Evolutionary conservation across 2,329 filamentous ascomycete species (phyloP).

Genomic region (Aspergillus pseudotamarii): DNA sequence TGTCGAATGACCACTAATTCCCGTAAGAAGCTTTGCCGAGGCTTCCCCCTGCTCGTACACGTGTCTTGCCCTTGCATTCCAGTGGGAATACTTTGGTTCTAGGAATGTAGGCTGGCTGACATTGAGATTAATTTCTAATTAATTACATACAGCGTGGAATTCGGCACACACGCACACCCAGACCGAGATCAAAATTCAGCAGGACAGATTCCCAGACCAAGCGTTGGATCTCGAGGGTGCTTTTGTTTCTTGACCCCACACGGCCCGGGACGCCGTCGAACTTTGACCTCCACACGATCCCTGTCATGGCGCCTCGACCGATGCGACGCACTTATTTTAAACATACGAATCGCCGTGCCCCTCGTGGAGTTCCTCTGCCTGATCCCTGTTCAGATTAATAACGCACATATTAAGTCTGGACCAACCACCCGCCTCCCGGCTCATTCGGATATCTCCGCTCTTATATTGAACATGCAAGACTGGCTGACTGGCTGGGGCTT

Average conservation of each 20-base stretch:
- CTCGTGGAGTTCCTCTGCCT: background rate
- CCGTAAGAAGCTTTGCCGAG: background rate
- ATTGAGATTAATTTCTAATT: background rate
- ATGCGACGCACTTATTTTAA: background rate
- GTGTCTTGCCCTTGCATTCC: background rate
- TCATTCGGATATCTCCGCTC: background rate
- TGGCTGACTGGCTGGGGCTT: background rate
- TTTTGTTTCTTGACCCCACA: background rate
- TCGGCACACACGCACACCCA: background rate
- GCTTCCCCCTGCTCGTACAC: background rate
- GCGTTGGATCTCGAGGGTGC: background rate
- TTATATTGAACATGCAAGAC: background rate
- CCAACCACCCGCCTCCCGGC: background rate
- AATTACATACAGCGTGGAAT: background rate
- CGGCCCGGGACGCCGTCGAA: constrained; percentile 4
- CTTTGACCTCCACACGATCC: background rate
- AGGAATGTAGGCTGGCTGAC: background rate
- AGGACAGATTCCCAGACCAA: background rate
- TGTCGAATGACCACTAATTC: no score
- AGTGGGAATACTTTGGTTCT: no score
- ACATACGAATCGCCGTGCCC: background rate
- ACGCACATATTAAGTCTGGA: background rate
- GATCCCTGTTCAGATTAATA: background rate
- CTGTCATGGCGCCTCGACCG: background rate
- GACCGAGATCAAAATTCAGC: background rate